These are phyloP conservation scores for Apophysomyces ossiformis DNA, from an alignment of 371 early-diverging fungal genomes.

Conservation along the genomic window DNA sequence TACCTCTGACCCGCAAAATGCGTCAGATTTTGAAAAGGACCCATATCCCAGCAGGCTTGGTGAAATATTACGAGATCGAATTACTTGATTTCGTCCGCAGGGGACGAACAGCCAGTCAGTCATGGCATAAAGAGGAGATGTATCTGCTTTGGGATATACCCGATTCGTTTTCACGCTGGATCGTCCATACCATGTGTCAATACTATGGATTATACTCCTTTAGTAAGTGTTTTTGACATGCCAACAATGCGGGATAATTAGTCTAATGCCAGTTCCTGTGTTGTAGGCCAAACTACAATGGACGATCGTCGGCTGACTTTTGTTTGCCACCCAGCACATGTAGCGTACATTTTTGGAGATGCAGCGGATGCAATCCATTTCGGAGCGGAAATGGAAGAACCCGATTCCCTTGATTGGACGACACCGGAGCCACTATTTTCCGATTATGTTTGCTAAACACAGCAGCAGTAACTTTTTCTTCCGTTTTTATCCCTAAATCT, in stretches of 20 bases:
- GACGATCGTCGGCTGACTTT: not conserved
- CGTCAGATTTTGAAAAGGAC: slow-evolving; percentile 26
- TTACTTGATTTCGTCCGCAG: slow-evolving; percentile 27
- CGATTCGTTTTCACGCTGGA: slow-evolving; percentile 33
- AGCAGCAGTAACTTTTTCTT: not conserved
- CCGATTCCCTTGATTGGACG: not conserved
- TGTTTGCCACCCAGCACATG: not conserved
- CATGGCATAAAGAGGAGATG: not conserved
- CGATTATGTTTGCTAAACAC: not conserved
- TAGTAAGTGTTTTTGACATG: slow-evolving; percentile 24
- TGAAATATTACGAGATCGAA: slow-evolving; percentile 29
- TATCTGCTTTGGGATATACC: slow-evolving; percentile 27
- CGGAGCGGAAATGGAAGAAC: not conserved
- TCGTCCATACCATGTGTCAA: slow-evolving; percentile 35
- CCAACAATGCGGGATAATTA: not conserved
- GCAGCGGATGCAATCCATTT: not conserved
- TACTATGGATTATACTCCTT: slow-evolving; percentile 36
- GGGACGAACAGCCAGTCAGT: not conserved
- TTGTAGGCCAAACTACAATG: not conserved
- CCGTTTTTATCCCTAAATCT: too few relatives aligned
- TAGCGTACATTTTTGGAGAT: not conserved
- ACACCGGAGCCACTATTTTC: not conserved
- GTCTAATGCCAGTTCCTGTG: not conserved
- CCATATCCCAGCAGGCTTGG: slow-evolving; percentile 33
- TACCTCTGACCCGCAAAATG: not conserved